Evolutionary conservation across 176 grass and related monocot genomes (phyloP).

Genomic region (Luzula sylvatica): DNA sequence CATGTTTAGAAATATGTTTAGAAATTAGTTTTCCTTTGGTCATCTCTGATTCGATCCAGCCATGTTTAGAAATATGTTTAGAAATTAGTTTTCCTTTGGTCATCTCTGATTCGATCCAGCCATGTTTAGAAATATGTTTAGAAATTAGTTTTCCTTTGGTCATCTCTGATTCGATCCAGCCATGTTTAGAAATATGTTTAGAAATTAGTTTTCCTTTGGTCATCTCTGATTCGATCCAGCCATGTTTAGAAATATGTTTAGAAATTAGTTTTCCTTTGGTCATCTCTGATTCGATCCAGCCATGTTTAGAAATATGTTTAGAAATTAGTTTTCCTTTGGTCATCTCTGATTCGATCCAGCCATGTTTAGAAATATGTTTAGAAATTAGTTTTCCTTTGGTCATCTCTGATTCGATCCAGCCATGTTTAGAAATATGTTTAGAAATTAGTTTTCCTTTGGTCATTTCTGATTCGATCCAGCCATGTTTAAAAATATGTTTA

Average conservation of each 20-base stretch:
- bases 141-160: conserved; percentile 59
- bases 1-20: no score
- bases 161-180: conserved; percentile 78
- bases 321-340: conserved; percentile 59
- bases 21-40: conserved; percentile 59
- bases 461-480: conserved; percentile 76
- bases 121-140: no score
- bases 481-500: no score
- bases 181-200: no score
- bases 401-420: conserved; percentile 78
- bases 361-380: no score
- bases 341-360: conserved; percentile 78
- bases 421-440: no score
- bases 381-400: conserved; percentile 59
- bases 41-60: conserved; percentile 78
- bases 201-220: conserved; percentile 59
- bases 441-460: conserved; percentile 59
- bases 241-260: no score
- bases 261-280: conserved; percentile 59
- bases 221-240: conserved; percentile 78
- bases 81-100: conserved; percentile 59
- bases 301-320: no score
- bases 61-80: no score
- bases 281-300: conserved; percentile 78
- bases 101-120: conserved; percentile 78